Base-by-base conservation (phyloP, 371 early-diverging fungal genomes). In the Lichtheimia corymbifera region DNA sequence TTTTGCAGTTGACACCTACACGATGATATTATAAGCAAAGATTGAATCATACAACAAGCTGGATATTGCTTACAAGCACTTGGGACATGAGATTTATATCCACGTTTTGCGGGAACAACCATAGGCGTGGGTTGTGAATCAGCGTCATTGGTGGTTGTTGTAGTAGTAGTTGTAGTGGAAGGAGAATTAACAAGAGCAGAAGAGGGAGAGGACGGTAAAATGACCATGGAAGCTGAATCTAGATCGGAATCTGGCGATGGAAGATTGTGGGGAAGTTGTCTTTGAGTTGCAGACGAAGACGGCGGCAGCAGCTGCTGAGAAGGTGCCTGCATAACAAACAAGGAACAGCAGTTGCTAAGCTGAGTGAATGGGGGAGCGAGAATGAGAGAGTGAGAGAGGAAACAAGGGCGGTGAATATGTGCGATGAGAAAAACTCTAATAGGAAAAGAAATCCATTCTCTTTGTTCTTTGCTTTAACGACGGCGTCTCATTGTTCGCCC, bases 1-100 rank as follows among this genome's bases (percentile, higher is more conserved):
- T 79, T 53, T 85, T 86, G 69, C 89, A 88, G 68, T 88, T 85
- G 35, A 82, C 71, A 70, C 89, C 87, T 47, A 83, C 1, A 42
- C 4, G 9, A 40, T 9, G 18, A 20, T 12, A 25, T 28, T 15
- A 12, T 20, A 18, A 11, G 42, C 14, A 44, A 17, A 45, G 5
- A 50, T 22, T 27, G 40, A 55, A 30, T 27, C 5, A 18, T 43
- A 25, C n/a, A 22, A 25, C n/a, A 22, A 42, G 30, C 1, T 35
- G 11, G 35, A 11, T 6, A 35, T 35, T 11, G 11, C 65, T 43
- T 61, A 65, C 65, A 65, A 13, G 65, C 65, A 53, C 65, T 65
- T 11, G 61, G 61, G 9, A 65, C 65, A 20, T 65, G 65, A 4
- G 65, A 55, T 40, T 65, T 65, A 22, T 56, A 60, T 17, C 61